Evolutionary conservation across 768 basidiomycete species (phyloP).

Genomic region (Terana coerulea): DNA sequence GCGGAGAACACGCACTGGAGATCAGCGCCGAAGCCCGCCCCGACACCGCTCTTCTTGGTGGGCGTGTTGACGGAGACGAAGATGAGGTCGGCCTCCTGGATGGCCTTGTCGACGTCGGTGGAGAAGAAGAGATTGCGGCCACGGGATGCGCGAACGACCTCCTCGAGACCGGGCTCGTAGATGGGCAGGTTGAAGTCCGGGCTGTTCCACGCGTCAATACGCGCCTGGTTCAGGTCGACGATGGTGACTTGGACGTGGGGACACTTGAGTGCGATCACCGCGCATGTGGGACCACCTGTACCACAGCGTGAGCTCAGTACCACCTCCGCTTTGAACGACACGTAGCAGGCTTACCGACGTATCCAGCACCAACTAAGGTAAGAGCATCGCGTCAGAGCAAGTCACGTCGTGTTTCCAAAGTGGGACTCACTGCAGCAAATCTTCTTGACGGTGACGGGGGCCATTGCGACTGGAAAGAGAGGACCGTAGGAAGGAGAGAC

Average conservation of each 20-base stretch:
- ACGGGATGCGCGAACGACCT: constrained; percentile 81
- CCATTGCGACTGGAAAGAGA: constrained; percentile 34
- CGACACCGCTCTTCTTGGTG: constrained; percentile 96
- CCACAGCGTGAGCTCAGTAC: background rate
- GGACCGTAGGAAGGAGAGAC: constrained; percentile 11
- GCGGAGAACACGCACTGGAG: constrained; percentile 69
- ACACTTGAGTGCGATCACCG: constrained; percentile 91
- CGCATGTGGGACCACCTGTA: constrained; percentile 89
- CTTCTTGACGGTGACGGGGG: constrained; percentile 63
- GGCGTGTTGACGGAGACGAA: constrained; percentile 99
- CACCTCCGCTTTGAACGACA: constrained; percentile 2
- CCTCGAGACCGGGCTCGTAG: constrained; percentile 95
- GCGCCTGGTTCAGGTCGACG: constrained; percentile 92
- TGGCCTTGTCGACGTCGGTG: constrained; percentile 89
- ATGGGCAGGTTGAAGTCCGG: constrained; percentile 83
- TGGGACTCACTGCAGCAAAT: constrained; percentile 81
- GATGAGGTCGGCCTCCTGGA: constrained; percentile 94
- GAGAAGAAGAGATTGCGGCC: constrained; percentile 98
- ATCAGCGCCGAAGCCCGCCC: constrained; percentile 97
- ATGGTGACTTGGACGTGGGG: constrained; percentile 94
- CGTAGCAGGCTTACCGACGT: constrained; percentile 66
- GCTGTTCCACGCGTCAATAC: constrained; percentile 97
- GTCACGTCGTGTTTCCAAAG: constrained; percentile 13
- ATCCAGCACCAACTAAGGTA: constrained; percentile 76
- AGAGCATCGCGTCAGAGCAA: constrained; percentile 7